Percentiles rank a stretch among this genome's conserved stretches.
These are phyloP conservation scores for Phytophthora sansomeana DNA, from an alignment of 352 stramenopile genomes.

Conservation along the genomic window DNA sequence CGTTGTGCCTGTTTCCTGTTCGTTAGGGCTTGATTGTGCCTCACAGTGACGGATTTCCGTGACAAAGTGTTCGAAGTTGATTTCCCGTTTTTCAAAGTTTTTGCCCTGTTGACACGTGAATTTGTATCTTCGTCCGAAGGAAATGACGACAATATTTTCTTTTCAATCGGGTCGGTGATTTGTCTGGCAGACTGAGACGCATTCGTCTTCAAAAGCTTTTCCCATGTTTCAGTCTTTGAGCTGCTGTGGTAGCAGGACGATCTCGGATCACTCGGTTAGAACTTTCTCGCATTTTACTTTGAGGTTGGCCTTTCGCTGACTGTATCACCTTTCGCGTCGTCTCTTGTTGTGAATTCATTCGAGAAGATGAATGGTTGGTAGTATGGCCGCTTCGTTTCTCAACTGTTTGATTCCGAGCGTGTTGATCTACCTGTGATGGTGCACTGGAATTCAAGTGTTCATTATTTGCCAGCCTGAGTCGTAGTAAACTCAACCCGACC, in stretches of 20 bases:
- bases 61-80: neutral
- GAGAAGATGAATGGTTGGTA: neutral
- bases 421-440: neutral
- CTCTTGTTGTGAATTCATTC: neutral
- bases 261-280: neutral
- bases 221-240: neutral
- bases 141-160: conserved; percentile 42
- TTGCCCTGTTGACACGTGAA: neutral
- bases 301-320: neutral
- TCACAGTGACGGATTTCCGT: neutral
- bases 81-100: neutral
- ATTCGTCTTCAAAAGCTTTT: conserved; percentile 1
- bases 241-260: neutral
- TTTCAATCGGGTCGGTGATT: conserved; percentile 40
- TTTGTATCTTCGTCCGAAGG: conserved; percentile 7
- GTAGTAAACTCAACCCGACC: conserved; percentile 39
- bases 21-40: neutral
- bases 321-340: conserved; percentile 1
- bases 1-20: conserved; percentile 20
- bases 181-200: too few relatives aligned
- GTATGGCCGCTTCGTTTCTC: neutral
- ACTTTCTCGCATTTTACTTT: neutral
- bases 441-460: neutral
- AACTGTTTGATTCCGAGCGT: neutral
- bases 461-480: neutral